phyloP scores from a whole-genome alignment of 1,139 yeast species.

The Pichia sp. region DNA sequence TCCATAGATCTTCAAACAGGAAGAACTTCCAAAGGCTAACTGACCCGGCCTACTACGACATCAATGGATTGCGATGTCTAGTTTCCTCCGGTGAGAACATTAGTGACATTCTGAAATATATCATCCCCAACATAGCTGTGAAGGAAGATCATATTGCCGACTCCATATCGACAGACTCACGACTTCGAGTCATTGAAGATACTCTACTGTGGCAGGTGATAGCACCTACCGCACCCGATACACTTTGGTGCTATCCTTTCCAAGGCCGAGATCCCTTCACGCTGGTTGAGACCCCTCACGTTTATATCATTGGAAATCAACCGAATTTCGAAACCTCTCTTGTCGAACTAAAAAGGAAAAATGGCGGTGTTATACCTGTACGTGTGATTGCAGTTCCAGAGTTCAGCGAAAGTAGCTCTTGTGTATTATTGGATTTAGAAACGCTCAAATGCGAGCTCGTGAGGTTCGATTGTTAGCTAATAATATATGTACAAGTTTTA shows the following conservation, averaged over 20 bases:
- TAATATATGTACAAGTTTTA: conserved; percentile 3
- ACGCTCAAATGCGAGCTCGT: conserved; percentile 47
- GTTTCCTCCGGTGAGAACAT: conserved; percentile 86
- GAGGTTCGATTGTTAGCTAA: conserved; percentile 4
- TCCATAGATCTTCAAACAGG: conserved; percentile 45
- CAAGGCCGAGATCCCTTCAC: conserved; percentile 79
- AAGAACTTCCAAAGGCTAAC: conserved; percentile 50
- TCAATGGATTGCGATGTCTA: conserved; percentile 53
- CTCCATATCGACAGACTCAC: conserved; percentile 27
- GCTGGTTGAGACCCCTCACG: conserved; percentile 72
- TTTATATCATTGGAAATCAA: conserved; percentile 85
- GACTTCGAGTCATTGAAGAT: conserved; percentile 58
- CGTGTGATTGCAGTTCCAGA: conserved; percentile 66
- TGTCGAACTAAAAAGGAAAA: conserved; percentile 33
- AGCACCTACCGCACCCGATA: conserved; percentile 96
- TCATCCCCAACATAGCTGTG: conserved; percentile 36
- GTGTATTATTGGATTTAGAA: conserved; percentile 63
- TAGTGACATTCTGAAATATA: conserved; percentile 68
- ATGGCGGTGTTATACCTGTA: conserved; percentile 37
- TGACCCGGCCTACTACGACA: conserved; percentile 70
- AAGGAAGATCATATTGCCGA: conserved; percentile 29
- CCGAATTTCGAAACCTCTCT: conserved; percentile 44
- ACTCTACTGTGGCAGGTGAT: conserved; percentile 80
- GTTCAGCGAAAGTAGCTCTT: conserved; percentile 60
- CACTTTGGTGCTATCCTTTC: conserved; percentile 85